These are phyloP conservation scores for Ganoderma sinense DNA, from an alignment of 1,284 basidiomycete species.

Conservation along the genomic window DNA sequence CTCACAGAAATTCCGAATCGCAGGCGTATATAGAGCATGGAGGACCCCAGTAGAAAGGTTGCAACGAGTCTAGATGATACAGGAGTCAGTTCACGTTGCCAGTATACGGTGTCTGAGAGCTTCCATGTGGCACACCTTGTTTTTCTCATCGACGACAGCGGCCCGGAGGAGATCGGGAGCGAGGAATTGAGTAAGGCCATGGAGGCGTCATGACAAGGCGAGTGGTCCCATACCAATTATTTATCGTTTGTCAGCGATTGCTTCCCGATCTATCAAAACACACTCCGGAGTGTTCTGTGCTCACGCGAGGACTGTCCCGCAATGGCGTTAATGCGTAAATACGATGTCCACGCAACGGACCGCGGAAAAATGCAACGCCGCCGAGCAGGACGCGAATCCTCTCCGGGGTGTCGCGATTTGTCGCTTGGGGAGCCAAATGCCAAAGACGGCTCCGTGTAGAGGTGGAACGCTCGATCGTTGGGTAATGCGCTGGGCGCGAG, in stretches of 20 bases:
- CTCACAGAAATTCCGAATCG: neutral
- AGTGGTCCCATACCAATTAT: neutral
- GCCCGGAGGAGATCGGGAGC: neutral
- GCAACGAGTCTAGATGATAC: neutral
- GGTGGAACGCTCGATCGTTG: neutral
- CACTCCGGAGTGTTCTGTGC: neutral
- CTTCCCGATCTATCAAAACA: neutral
- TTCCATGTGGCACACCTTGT: neutral
- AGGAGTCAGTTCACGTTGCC: neutral
- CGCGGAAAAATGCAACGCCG: neutral
- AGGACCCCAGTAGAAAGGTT: too few relatives aligned
- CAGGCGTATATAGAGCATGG: neutral
- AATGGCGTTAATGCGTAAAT: conserved; percentile 32
- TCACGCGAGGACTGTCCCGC: neutral
- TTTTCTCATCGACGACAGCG: neutral
- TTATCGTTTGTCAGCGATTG: neutral
- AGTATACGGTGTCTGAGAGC: neutral
- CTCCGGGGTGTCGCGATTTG: neutral
- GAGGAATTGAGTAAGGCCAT: neutral
- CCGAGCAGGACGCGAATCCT: neutral
- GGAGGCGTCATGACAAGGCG: neutral
- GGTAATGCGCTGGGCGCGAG: neutral
- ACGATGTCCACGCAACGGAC: conserved; percentile 13
- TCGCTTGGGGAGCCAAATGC: neutral
- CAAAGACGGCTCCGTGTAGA: neutral